Evolutionary conservation across 2,329 filamentous ascomycete genomes (phyloP), one percentile per base, ranked within the genome.

Genomic region (Alternaria postmessia): DNA sequence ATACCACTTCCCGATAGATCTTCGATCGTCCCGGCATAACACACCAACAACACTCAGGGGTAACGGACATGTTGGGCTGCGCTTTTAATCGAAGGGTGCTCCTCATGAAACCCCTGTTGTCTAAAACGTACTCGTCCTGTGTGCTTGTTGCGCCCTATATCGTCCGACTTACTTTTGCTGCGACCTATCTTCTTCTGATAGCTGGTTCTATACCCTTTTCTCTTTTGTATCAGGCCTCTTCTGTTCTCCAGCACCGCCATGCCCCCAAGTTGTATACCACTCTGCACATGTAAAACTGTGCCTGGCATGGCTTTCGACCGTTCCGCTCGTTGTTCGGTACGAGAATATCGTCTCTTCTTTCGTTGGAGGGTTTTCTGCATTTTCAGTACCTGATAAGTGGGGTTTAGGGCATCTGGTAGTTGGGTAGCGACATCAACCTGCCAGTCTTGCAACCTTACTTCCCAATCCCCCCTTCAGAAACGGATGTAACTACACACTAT

Each of bases 1-100:
- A 72, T 30, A 60, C 64, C 3, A 60, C 63, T 28, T 62, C 68
- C 47, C 65, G 69, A 63, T 74, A 70, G 42, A 12, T 32, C 5
- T 38, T 36, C 57, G 20, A 42, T 24, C 14, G 26, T 28, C 18
- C 22, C 11, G n/a, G 24, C 22, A 32, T 30, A 26, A 56, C 7
- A 61, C 18, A 57, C 22, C 22, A 24, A 43, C 44, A 24, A 18
- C 44, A 36, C 38, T 57, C 34, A 57, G 39, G 47, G 41, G 54
- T 7, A 42, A 34, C 26, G 14, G 42, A 22, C 42, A 32, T 22
- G n/a, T 18, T 24, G 36, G 39, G 38, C 41, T 48, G 43, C 28
- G 28, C 28, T 49, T 28, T n/a, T 3, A 49, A 41, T 26, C 30
- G 22, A 16, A 34, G n/a, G 42, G 32, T 43, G 22, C 22, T 36